Conservation (phyloP, 2,329 filamentous ascomycete species). For the Laburnicola sp. region DNA sequence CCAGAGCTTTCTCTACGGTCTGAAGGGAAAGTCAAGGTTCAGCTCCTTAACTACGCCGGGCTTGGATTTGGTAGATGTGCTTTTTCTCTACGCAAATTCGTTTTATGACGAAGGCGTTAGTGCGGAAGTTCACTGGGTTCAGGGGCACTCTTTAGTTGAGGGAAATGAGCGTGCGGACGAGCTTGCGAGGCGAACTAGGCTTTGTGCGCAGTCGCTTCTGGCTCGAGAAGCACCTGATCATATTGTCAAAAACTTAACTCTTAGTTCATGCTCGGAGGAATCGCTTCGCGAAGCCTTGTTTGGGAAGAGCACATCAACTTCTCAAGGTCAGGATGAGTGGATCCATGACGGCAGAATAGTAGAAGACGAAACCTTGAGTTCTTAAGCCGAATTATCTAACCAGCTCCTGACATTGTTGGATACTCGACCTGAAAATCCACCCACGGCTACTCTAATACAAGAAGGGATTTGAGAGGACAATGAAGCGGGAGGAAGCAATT, state of each 20-base stretch:
- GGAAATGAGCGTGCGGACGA: conserved; percentile 9
- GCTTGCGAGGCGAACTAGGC: conserved; percentile 7
- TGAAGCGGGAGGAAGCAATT: neutral
- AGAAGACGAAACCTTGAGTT: neutral
- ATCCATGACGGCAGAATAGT: neutral
- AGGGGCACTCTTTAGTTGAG: conserved; percentile 2
- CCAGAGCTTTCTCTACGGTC: conserved; percentile 1
- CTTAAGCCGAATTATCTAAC: neutral
- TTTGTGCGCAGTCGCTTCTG: conserved; percentile 1
- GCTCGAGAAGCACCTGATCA: conserved; percentile 3
- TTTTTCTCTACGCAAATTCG: conserved; percentile 6
- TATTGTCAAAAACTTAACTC: neutral
- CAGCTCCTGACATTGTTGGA: neutral
- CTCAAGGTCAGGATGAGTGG: neutral
- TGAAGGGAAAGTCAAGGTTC: conserved; percentile 1
- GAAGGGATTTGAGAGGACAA: neutral
- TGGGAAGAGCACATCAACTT: neutral
- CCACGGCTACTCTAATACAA: neutral
- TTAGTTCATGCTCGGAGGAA: neutral
- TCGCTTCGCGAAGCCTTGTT: neutral
- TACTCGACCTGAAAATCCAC: neutral
- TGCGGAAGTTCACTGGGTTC: conserved; percentile 9
- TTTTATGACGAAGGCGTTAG: conserved; percentile 6
- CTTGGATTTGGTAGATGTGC: neutral
- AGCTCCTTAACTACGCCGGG: conserved; percentile 4